A percentile compares a stretch with the other conserved stretches of the same genome.
Conservation (phyloP, 1,139 yeast genomes). For the Meyerozyma carpophila region DNA sequence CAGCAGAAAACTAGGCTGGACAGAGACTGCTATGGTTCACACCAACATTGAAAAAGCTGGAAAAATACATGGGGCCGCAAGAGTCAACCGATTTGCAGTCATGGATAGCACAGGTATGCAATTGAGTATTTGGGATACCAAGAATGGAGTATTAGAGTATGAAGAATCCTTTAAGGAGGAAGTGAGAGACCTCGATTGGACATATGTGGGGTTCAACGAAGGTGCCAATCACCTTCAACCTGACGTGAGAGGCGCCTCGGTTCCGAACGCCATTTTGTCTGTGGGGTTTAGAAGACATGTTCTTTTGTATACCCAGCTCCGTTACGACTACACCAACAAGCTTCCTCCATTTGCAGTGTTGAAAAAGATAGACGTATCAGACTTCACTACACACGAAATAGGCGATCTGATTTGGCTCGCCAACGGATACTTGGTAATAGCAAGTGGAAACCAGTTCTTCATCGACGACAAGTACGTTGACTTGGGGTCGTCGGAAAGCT, state of each 20-base stretch:
- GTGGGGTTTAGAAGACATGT: constrained; percentile 68
- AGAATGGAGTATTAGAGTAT: constrained; percentile 64
- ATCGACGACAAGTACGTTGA: constrained; percentile 63
- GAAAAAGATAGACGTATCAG: constrained; percentile 64
- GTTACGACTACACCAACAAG: constrained; percentile 82
- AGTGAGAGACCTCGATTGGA: constrained; percentile 75
- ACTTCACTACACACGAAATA: constrained; percentile 70
- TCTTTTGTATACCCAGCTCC: constrained; percentile 67
- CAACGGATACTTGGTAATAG: constrained; percentile 74
- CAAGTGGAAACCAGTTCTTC: constrained; percentile 85
- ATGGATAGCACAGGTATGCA: constrained; percentile 47
- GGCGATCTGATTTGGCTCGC: constrained; percentile 88
- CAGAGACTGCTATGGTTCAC: constrained; percentile 36
- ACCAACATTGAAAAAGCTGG: constrained; percentile 54
- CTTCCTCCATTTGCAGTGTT: constrained; percentile 76
- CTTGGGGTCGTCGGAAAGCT: constrained; percentile 22
- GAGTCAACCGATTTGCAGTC: constrained; percentile 65
- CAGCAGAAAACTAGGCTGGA: constrained; percentile 41
- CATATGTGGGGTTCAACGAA: constrained; percentile 46
- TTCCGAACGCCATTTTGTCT: constrained; percentile 68
- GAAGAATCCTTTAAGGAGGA: constrained; percentile 38
- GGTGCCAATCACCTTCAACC: constrained; percentile 9
- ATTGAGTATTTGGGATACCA: constrained; percentile 73
- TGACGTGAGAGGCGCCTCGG: neutral
- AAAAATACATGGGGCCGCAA: constrained; percentile 64